Base-by-base conservation (phyloP, 148 eudicot genomes). In the Rhododendron ferrugineum region DNA sequence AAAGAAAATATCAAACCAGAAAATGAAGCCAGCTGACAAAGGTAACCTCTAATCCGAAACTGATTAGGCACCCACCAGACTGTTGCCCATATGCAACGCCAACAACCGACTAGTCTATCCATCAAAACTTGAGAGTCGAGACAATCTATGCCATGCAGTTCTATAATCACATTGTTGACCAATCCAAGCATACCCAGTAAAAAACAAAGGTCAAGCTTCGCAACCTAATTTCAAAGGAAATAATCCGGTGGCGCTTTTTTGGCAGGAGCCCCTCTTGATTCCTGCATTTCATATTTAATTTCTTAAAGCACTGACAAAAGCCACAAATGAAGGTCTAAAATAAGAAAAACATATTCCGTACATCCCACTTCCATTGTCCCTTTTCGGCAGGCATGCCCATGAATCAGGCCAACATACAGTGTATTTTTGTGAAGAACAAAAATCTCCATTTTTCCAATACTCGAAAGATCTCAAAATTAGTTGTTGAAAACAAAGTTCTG, bases 221-320 rank as follows among this genome's bases (percentile, higher is more conserved):
- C 52, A 20, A 47, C 10, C 50, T 7, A 26, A 75, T 42, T 78
- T 93, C 90, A 95, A 64, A 96, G 93, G 86, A 96, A 96, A 89
- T 96, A 96, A 91, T 96, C 99, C 11, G 97, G 98, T 44, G 95
- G 93, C 23, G 99, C 95, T 88, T 89, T 96, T 92, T 89, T 96
- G n/a, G 90, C 95, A 40, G 99, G 98, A 60, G 99, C 88, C 86
- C 97, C 99, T 91, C 99, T 94, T 84, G 97, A 85, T 74, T 96
- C 99, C 98, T 96, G 98, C 91, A 89, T 89, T 88, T 85, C 76
- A 82, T 15, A 40, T 20, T 73, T 54, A 6, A 85, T 50, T 42
- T 82, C 26, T 36, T 66, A 75, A 11, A 3, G 26, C 50, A 77
- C 23, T 26, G 36, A 30, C 30, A 84, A 18, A 56, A 23, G 28